Base-by-base conservation (phyloP, 331 rosid species). In the Arachis monticola region DNA sequence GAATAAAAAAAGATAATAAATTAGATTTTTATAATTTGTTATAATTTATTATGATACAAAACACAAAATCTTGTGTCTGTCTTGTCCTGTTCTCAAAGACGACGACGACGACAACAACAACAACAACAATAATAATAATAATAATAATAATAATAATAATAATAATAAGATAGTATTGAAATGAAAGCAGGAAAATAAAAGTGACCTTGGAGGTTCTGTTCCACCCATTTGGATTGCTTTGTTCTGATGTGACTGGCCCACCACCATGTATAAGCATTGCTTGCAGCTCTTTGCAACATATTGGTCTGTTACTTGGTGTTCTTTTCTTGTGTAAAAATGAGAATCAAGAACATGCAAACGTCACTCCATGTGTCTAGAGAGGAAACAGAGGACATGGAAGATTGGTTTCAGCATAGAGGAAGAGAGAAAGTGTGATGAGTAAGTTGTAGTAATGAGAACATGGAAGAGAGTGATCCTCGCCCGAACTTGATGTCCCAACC, bases 251-350 rank as follows among this genome's bases (percentile, higher is more conserved):
- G 99, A 84, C 99, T 90, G 0, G 99, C 97, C 97, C 97, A 92
- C 99, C 99, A 95, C 99, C 99, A 95, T 84, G 99, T 92, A 87
- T 94, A 94, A 14, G 99, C 97, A 82, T 86, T 92, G 86, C 92
- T 94, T 77, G 99, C 99, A 77, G 99, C 99, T 89, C 99, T 90
- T 81, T 92, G 99, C 86, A 95, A 84, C 99, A 95, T 95, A 6
- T 53, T 72, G 55, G 10, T 69, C 0, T 75, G 3, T 35, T 58
- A 35, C 53, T 69, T 65, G 64, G 55, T 60, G 50, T 40, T 67
- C 10, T 27, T 38, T 5, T 55, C 1, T 55, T 55, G 17, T 27
- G 30, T 27, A 27, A 27, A 27, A 27, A 27, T 27, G 30, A 27
- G 30, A 27, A 27, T 27, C 30, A 27, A 27, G 70, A 76, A 53